These are phyloP conservation scores for Annulohypoxylon moriforme DNA, from an alignment of 495 filamentous ascomycete genomes.

Conservation along the genomic window DNA sequence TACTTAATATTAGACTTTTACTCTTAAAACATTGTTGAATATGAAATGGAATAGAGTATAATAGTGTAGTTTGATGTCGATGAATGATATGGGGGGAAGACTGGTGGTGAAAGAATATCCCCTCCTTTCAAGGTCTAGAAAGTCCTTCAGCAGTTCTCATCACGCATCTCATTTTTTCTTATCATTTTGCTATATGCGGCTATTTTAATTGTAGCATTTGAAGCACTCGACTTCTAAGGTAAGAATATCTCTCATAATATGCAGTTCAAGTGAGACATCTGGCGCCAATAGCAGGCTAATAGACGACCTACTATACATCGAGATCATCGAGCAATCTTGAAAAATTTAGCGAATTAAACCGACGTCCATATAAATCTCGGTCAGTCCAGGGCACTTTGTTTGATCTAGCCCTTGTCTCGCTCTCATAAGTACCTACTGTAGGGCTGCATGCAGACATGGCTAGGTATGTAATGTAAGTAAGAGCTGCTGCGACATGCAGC, in stretches of 20 bases:
- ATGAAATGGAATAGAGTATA: background rate
- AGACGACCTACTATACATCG: constrained; percentile 3
- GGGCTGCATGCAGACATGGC: constrained; percentile 38
- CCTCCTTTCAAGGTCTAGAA: background rate
- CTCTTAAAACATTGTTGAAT: background rate
- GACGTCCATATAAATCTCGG: constrained; percentile 19
- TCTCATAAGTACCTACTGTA: constrained; percentile 24
- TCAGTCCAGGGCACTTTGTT: constrained; percentile 32
- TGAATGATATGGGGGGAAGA: background rate
- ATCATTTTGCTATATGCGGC: background rate
- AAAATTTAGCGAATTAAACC: constrained; percentile 18
- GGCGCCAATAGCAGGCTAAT: background rate
- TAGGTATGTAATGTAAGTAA: constrained; percentile 14
- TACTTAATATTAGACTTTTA: background rate
- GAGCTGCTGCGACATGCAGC: constrained; percentile 35
- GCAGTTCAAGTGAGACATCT: background rate
- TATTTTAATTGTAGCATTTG: background rate
- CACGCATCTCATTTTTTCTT: background rate
- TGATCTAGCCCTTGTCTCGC: constrained; percentile 18
- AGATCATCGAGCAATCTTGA: constrained; percentile 1
- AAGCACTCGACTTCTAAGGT: background rate
- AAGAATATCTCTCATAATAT: constrained; percentile 1
- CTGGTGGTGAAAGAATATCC: background rate
- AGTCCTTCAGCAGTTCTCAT: background rate
- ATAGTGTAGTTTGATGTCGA: background rate